Conservation (phyloP, 805 yeast species). For the Monosporozyma servazzii region DNA sequence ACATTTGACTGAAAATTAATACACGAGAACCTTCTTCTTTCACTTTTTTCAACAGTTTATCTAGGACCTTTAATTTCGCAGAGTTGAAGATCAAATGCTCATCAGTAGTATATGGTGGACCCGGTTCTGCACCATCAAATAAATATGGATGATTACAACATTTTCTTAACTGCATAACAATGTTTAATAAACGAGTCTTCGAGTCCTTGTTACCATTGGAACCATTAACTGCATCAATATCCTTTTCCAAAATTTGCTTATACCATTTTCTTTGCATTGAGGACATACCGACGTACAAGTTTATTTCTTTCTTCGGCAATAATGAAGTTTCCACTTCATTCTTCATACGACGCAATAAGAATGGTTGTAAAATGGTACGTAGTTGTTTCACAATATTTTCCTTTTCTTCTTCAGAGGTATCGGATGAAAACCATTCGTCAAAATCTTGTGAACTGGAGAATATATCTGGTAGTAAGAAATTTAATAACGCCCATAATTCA, state of each 20-base stretch:
- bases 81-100: conserved; percentile 71
- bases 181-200: conserved; percentile 65
- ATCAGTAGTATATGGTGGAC: conserved; percentile 81
- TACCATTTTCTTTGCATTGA: conserved; percentile 75
- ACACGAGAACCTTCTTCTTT: conserved; percentile 69
- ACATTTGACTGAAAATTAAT: conserved; percentile 74
- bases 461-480: conserved; percentile 70
- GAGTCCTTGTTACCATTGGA: conserved; percentile 65
- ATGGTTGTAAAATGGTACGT: conserved; percentile 69
- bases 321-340: conserved; percentile 72
- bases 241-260: conserved; percentile 66
- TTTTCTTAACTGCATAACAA: conserved; percentile 77
- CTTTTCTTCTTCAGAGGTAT: conserved; percentile 33
- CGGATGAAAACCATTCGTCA: conserved; percentile 61
- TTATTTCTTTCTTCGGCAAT: conserved; percentile 65
- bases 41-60: conserved; percentile 51
- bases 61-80: conserved; percentile 63
- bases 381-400: conserved; percentile 55
- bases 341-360: conserved; percentile 65
- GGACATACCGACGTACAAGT: conserved; percentile 67
- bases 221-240: conserved; percentile 77
- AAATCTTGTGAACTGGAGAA: conserved; percentile 68
- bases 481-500: conserved; percentile 74
- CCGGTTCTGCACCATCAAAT: conserved; percentile 85
- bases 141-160: conserved; percentile 81